Conservation (phyloP, 108 stramenopile species). For the Chaetoceros tenuissimus region DNA sequence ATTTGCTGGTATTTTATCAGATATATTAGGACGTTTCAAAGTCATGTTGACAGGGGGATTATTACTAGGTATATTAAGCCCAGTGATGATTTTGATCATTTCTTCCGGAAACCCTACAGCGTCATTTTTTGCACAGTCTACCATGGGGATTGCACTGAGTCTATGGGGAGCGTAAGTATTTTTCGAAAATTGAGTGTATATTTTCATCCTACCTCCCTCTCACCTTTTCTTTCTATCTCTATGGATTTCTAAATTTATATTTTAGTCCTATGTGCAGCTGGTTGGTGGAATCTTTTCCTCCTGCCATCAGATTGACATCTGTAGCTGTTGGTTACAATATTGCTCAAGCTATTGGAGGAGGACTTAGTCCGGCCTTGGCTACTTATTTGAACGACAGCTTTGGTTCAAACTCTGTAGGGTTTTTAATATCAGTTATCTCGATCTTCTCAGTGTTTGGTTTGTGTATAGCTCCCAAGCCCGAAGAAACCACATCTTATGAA, state of each 20-base stretch:
- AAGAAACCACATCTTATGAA: no score
- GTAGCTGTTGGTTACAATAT: slow-evolving; percentile 74
- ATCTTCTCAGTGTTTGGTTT: slow-evolving; percentile 36
- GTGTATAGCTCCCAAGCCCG: slow-evolving; percentile 24
- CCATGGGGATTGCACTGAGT: slow-evolving; percentile 42
- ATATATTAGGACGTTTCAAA: slow-evolving; percentile 30
- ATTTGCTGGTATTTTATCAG: slow-evolving; percentile 43
- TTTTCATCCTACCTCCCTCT: no score
- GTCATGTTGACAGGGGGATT: slow-evolving; percentile 57
- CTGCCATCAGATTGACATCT: slow-evolving; percentile 48
- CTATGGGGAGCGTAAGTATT: slow-evolving; percentile 42
- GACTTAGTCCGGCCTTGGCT: slow-evolving; percentile 43
- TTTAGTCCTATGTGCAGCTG: slow-evolving; percentile 44
- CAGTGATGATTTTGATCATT: slow-evolving; percentile 32
- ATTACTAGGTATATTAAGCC: slow-evolving; percentile 19
- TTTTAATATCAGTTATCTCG: slow-evolving; percentile 32
- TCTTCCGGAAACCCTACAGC: slow-evolving; percentile 7
- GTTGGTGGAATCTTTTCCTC: slow-evolving; percentile 66
- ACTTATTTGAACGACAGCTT: slow-evolving; percentile 32
- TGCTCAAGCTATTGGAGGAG: slow-evolving; percentile 46
- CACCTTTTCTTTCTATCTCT: no score
- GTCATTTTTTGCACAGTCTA: slow-evolving; percentile 42
- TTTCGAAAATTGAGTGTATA: not conserved
- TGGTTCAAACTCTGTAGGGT: slow-evolving; percentile 36
- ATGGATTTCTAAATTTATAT: no score